Base-by-base conservation (phyloP, 2,329 filamentous ascomycete species). In the Aspergillus hortae region DNA sequence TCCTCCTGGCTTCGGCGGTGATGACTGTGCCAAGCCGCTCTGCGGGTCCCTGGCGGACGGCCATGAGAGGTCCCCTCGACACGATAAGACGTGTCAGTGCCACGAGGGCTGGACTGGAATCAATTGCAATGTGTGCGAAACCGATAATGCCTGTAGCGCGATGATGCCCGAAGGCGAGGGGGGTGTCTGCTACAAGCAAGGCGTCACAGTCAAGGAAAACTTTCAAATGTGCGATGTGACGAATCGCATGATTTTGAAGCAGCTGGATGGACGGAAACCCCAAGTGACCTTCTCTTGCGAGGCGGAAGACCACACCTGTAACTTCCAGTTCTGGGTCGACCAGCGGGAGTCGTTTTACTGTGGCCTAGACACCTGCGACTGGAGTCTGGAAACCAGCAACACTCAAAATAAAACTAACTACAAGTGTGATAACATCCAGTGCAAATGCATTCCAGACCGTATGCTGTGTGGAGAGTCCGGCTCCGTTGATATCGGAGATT, bases 251-350 rank as follows among this genome's bases (percentile, higher is more conserved):
- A 99, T 99, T 65, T 79, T 92, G 50, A 85, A 92, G 56, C 85
- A 92, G 66, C 80, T 99, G 45, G 89, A 91, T 63, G 86, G 88
- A 42, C 84, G 91, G 72, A 88, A 89, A 53, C 92, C 94, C 0
- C 89, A 99, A 71, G 94, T 95, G 21, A 99, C 94, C 1, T 99
- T 99, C 67, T 90, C 87, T 27, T 99, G 94, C 71, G 84, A 92
- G 65, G 84, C 82, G 33, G 84, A 88, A 47, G 79, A 84, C 4
- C 78, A 82, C 17, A 84, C 87, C 17, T 99, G 94, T 67, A 94
- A 96, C 68, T 99, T 99, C 62, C 94, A 99, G 73, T 99, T 99
- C 74, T 99, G 94, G 92, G 90, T 99, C 44, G 92, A 95, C 62
- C 83, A 92, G 61, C 80, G 83, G 57, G 94, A 99, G 74, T 97